Evolutionary conservation across 768 basidiomycete genomes (phyloP).

Genomic region (Amanita phalloides): DNA sequence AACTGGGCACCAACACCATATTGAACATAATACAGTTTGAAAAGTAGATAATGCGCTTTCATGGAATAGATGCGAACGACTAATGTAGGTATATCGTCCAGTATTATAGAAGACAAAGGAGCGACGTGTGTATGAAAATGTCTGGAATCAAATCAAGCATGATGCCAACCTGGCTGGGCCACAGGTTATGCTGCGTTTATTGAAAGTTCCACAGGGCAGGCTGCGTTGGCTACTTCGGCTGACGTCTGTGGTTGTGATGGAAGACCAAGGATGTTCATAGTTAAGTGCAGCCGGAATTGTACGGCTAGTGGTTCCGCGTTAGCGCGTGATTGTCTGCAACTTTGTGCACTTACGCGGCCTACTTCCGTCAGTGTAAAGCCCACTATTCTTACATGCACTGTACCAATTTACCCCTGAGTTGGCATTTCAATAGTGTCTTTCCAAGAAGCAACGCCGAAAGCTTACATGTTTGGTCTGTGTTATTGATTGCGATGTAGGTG

Average conservation of each 20-base stretch:
- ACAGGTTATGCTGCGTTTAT: slow-evolving; percentile 32
- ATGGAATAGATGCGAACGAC: neutral
- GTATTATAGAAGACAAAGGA: neutral
- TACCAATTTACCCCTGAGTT: slow-evolving; percentile 63
- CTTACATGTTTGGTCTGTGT: slow-evolving; percentile 76
- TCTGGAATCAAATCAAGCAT: neutral
- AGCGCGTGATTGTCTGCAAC: slow-evolving; percentile 6
- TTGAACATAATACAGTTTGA: neutral
- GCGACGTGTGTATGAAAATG: neutral
- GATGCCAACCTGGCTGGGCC: neutral
- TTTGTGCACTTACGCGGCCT: slow-evolving; percentile 44
- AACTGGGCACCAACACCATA: neutral
- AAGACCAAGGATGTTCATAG: slow-evolving; percentile 65
- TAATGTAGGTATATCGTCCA: neutral
- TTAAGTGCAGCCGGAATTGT: slow-evolving; percentile 52
- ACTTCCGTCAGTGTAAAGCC: slow-evolving; percentile 32
- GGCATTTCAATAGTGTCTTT: slow-evolving; percentile 3
- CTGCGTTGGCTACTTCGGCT: slow-evolving; percentile 45
- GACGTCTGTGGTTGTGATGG: slow-evolving; percentile 39
- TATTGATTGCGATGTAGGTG: slow-evolving; percentile 70
- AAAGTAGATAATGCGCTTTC: neutral
- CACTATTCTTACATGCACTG: slow-evolving; percentile 59
- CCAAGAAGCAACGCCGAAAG: slow-evolving; percentile 5
- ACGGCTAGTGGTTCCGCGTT: slow-evolving; percentile 27
- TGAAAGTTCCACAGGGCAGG: slow-evolving; percentile 63